Conservation (phyloP, 495 filamentous ascomycete species). For the Aspergillus heteromorphus region DNA sequence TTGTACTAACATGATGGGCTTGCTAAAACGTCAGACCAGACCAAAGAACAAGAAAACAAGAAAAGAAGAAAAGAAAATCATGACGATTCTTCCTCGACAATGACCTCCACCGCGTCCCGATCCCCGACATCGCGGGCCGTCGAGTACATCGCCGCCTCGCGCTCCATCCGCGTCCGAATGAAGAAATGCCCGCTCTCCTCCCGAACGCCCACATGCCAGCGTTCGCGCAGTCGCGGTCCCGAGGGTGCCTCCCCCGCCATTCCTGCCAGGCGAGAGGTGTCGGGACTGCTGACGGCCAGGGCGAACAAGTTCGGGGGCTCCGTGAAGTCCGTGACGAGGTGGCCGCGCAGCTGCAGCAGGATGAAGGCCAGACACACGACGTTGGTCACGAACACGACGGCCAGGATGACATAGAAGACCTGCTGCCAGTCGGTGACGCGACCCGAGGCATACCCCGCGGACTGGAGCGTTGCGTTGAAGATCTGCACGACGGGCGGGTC, state of each 20-base stretch:
- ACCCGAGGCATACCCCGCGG: slow-evolving; percentile 59
- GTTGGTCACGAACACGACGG: slow-evolving; percentile 58
- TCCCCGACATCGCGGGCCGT: neutral
- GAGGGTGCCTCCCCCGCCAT: slow-evolving; percentile 61
- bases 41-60: no score
- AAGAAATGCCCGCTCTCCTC: slow-evolving; percentile 35
- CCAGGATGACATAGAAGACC: slow-evolving; percentile 58
- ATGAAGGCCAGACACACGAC: slow-evolving; percentile 56
- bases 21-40: no score
- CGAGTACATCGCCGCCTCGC: neutral
- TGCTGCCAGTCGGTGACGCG: slow-evolving; percentile 50
- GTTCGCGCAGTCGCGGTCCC: slow-evolving; percentile 45
- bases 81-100: no score
- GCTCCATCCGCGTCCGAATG: slow-evolving; percentile 13
- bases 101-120: no score
- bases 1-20: no score
- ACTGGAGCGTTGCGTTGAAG: slow-evolving; percentile 53
- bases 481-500: slow-evolving; percentile 34
- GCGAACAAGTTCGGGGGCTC: slow-evolving; percentile 70
- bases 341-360: slow-evolving; percentile 39
- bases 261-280: slow-evolving; percentile 47
- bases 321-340: slow-evolving; percentile 67
- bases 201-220: slow-evolving; percentile 53
- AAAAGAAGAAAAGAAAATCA: no score
- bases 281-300: slow-evolving; percentile 63